Conservation (phyloP, 345 rosid species). For the Boechera stricta region DNA sequence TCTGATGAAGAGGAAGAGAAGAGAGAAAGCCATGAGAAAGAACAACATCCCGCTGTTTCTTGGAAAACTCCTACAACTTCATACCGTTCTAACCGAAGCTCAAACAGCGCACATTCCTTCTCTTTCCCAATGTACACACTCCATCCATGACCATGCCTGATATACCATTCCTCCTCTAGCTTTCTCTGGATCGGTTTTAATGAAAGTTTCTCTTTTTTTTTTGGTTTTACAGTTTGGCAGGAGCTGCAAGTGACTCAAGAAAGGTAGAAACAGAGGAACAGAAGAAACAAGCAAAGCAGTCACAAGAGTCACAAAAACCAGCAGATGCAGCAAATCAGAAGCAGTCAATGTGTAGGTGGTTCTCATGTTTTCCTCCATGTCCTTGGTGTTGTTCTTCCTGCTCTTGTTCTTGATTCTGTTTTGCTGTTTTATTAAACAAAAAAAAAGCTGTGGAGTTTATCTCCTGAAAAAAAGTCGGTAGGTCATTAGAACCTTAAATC, state of each 20-base stretch:
- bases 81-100: conserved; percentile 53
- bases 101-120: conserved; percentile 52
- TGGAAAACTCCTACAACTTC: conserved; percentile 47
- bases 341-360: conserved; percentile 38
- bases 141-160: conserved; percentile 21
- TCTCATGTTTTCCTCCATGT: conserved; percentile 44
- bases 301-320: conserved; percentile 21
- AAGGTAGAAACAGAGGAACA: conserved; percentile 37
- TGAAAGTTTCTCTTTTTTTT: neutral
- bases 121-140: conserved; percentile 59
- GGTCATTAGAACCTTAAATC: conserved; percentile 8
- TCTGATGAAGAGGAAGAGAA: conserved; percentile 19
- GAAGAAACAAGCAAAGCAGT: conserved; percentile 35
- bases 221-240: conserved; percentile 48
- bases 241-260: conserved; percentile 30
- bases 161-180: neutral
- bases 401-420: conserved; percentile 29
- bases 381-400: conserved; percentile 40
- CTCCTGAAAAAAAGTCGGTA: conserved; percentile 19
- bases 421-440: neutral
- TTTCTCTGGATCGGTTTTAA: conserved; percentile 5
- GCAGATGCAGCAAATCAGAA: conserved; percentile 27
- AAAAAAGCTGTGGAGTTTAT: neutral
- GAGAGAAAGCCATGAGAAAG: conserved; percentile 31
- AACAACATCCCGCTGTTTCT: conserved; percentile 38